Evolutionary conservation across 2,329 filamentous ascomycete species (phyloP), one percentile per base, ranked within the genome.

Genomic region (Exophiala xenobiotica): DNA sequence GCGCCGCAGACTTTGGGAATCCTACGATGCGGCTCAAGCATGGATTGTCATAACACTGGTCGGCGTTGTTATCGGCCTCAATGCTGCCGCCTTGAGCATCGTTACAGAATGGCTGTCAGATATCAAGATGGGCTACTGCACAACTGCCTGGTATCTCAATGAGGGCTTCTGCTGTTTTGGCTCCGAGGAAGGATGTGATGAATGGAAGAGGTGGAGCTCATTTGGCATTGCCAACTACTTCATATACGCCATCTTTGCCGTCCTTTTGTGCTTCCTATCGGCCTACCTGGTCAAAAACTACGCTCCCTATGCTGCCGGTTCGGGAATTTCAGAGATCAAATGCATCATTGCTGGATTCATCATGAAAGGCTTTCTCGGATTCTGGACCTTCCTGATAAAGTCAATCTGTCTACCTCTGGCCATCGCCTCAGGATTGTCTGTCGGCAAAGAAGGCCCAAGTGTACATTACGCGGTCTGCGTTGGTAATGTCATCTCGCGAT

Each of bases 391-490:
- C 24, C 70, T 93, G 54, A 97, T 99, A 73, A 99, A 99, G 73
- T 95, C 90, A 0, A 82, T 97, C 49, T 88, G 87, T 19, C 75
- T 99, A 41, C 93, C 93, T 1, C 76, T 99, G 38, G 88, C 92
- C 37, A 99, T 99, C 67, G 91, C 88, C 9, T 96, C 91, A 1
- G 93, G 93, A 2, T 74, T 99, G 19, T 96, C 90, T 0, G 90
- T 99, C 9, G 93, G 93, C 48, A 99, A 99, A 67, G 93, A 99
- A 73, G 93, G 93, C 0, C 93, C 93, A 0, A 96, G 91, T 70
- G 93, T 99, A n/a, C 93, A 99, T 70, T 99, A 97, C 67, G 93
- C 93, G 3, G 93, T 97, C 5, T 97, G 93, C 65, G 96, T 91
- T 0, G 93, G 93, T 51, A 97, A 96, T 68, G 92, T 99, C 58